These are phyloP conservation scores for Ascochyta koolunga DNA, from an alignment of 2,329 filamentous ascomycete genomes.

Conservation along the genomic window DNA sequence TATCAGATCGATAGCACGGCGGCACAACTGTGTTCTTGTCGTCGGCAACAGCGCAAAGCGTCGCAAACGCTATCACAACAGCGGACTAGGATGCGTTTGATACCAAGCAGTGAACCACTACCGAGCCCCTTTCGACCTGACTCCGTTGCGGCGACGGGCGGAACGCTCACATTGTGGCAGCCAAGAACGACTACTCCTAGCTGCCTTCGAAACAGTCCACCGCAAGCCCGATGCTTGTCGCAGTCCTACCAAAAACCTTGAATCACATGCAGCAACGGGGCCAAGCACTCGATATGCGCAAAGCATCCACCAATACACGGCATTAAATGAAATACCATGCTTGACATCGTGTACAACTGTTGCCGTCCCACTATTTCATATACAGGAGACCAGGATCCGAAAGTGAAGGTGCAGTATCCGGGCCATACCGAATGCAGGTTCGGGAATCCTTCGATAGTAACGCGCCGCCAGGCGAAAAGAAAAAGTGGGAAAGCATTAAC, in stretches of 20 bases:
- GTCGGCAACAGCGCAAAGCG: neutral
- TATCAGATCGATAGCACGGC: neutral
- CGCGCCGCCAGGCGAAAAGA: neutral
- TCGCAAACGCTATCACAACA: neutral
- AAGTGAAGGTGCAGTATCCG: neutral
- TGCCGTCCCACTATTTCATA: neutral
- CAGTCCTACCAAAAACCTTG: neutral
- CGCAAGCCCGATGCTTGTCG: neutral
- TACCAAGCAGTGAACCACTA: neutral
- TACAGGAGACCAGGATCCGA: neutral
- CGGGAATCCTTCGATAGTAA: neutral
- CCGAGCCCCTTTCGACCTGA: neutral
- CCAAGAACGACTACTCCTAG: slow-evolving; percentile 1
- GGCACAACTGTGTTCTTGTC: too few relatives aligned
- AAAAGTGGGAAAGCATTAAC: neutral
- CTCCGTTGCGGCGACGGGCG: neutral
- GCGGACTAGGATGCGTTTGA: neutral
- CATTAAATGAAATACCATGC: neutral
- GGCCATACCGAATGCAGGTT: neutral
- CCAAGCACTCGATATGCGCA: neutral
- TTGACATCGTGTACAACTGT: neutral
- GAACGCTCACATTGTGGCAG: neutral
- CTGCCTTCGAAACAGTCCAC: neutral
- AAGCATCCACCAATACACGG: neutral
- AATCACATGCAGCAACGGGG: neutral